Conservation (phyloP, 257 asterid genomes). For the Craterostigma plantagineum region DNA sequence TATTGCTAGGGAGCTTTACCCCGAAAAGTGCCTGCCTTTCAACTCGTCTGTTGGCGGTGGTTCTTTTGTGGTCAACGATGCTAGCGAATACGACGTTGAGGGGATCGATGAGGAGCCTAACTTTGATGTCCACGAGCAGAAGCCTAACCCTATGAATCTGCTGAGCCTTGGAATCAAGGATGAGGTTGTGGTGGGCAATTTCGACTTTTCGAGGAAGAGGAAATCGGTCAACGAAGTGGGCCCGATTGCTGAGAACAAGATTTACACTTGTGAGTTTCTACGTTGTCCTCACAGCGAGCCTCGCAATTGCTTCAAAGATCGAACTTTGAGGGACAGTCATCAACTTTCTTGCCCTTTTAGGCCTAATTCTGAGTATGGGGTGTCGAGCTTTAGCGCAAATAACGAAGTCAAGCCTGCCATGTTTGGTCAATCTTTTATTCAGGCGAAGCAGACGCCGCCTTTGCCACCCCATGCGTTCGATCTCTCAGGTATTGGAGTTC, state of each 20-base stretch:
- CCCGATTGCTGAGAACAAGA: constrained; percentile 28
- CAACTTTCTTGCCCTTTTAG: constrained; percentile 45
- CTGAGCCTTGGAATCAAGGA: constrained; percentile 25
- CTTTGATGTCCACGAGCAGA: constrained; percentile 52
- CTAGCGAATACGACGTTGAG: constrained; percentile 71
- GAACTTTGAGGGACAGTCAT: constrained; percentile 48
- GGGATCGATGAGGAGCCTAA: constrained; percentile 26
- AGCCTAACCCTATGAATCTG: constrained; percentile 32
- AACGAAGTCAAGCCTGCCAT: constrained; percentile 27
- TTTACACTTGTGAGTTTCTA: constrained; percentile 52
- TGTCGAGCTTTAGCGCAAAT: constrained; percentile 18
- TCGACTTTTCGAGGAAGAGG: constrained; percentile 52
- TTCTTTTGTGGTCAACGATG: constrained; percentile 27
- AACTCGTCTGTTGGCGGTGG: constrained; percentile 35
- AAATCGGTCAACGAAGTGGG: constrained; percentile 28
- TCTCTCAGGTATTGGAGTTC: constrained; percentile 32
- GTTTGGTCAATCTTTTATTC: constrained; percentile 30
- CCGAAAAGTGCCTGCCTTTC: constrained; percentile 41
- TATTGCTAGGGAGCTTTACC: constrained; percentile 58
- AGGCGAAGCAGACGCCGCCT: constrained; percentile 16
- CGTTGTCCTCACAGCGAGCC: constrained; percentile 54
- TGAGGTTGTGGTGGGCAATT: constrained; percentile 20
- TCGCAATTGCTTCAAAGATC: constrained; percentile 42
- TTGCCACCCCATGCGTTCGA: constrained; percentile 17
- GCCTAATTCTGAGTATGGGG: constrained; percentile 20